Conservation (phyloP, 2,329 filamentous ascomycete genomes). For the Botryotinia convoluta region DNA sequence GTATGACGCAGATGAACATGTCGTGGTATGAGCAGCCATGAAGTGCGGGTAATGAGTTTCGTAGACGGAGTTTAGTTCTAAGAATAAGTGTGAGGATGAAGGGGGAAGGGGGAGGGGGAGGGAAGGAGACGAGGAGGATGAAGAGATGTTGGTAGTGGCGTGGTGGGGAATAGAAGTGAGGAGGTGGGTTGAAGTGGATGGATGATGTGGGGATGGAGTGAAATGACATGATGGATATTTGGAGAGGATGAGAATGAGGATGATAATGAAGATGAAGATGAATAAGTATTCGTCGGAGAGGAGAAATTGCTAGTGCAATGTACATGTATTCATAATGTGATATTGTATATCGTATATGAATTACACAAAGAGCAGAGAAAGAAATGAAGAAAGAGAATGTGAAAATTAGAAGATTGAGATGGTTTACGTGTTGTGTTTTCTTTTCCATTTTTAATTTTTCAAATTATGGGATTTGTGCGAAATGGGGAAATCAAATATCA, state of each 20-base stretch:
- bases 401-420: neutral
- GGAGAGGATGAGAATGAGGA: neutral
- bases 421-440: neutral
- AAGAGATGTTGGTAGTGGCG: neutral
- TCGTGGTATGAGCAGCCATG: neutral
- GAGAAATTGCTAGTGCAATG: neutral
- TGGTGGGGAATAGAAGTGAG: neutral
- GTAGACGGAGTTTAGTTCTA: neutral
- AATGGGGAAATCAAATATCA: neutral
- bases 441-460: neutral
- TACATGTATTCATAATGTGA: neutral
- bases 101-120: neutral
- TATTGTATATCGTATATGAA: neutral
- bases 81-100: neutral
- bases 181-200: neutral
- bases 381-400: neutral
- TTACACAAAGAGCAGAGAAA: neutral
- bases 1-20: neutral
- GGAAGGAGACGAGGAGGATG: neutral
- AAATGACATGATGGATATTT: neutral
- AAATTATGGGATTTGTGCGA: neutral
- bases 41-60: neutral
- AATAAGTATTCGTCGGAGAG: neutral
- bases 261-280: neutral
- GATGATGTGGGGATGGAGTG: neutral